These are phyloP conservation scores for Murraya paniculata DNA, from an alignment of 345 rosid genomes.

Conservation along the genomic window DNA sequence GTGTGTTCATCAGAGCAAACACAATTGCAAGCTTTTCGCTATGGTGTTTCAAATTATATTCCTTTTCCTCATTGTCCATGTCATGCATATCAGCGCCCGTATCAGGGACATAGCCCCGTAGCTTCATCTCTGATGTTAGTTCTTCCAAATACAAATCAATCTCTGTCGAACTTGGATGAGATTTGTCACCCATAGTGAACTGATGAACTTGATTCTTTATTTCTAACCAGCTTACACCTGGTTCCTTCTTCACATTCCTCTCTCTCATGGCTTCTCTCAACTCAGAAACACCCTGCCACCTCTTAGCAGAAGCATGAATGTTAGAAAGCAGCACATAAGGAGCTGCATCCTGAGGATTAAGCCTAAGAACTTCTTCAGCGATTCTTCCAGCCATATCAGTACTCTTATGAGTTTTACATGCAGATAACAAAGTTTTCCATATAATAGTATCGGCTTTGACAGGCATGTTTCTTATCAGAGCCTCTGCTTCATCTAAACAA, in stretches of 20 bases:
- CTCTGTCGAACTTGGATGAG: conserved; percentile 48
- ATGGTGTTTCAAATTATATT: conserved; percentile 59
- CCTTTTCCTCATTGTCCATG: conserved; percentile 79
- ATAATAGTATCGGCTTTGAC: conserved; percentile 52
- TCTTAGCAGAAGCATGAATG: conserved; percentile 59
- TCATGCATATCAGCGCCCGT: conserved; percentile 64
- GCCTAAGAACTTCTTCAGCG: conserved; percentile 51
- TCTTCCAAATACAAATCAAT: conserved; percentile 60
- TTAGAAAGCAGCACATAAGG: conserved; percentile 67
- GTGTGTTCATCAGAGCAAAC: conserved; percentile 56
- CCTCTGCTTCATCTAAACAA: conserved; percentile 60
- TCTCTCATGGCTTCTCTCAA: conserved; percentile 65
- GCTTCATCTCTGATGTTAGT: conserved; percentile 59
- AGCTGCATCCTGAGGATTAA: conserved; percentile 68
- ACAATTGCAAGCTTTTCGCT: conserved; percentile 81
- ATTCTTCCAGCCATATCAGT: conserved; percentile 53
- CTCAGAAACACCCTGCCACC: conserved; percentile 65
- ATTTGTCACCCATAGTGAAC: conserved; percentile 61
- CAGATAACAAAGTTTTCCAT: conserved; percentile 79
- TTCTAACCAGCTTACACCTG: conserved; percentile 82
- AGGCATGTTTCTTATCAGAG: conserved; percentile 63
- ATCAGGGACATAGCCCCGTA: conserved; percentile 65
- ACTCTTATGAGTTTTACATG: conserved; percentile 61
- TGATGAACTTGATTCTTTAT: conserved; percentile 54
- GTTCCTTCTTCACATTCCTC: conserved; percentile 65